These are phyloP conservation scores for Paramecium caudatum DNA, from an alignment of 73 alveolate genomes.

Conservation along the genomic window DNA sequence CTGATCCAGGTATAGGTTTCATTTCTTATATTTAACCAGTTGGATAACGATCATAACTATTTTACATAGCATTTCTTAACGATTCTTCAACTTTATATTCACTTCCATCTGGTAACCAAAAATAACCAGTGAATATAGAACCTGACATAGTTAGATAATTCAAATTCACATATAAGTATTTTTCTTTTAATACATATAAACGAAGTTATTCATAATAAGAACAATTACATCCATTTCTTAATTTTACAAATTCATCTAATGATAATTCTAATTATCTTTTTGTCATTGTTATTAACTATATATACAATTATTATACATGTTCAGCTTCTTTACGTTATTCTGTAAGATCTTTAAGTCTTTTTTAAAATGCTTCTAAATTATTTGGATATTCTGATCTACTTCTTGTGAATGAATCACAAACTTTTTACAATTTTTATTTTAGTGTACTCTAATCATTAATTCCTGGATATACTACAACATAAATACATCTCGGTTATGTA, in stretches of 20 bases:
- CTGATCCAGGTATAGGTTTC: conserved; percentile 74
- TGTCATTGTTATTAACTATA: not conserved
- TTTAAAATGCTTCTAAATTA: not conserved
- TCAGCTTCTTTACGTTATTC: no score
- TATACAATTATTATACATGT: no score
- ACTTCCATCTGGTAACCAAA: conserved; percentile 87
- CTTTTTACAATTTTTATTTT: conserved; percentile 25
- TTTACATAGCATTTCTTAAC: conserved; percentile 73
- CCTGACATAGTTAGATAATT: conserved; percentile 81
- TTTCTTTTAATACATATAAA: conserved; percentile 85
- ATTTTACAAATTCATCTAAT: conserved; percentile 25
- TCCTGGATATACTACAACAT: conserved; percentile 66
- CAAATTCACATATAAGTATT: conserved; percentile 78
- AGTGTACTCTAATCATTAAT: conserved; percentile 34
- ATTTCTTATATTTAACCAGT: conserved; percentile 79
- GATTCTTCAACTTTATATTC: conserved; percentile 76
- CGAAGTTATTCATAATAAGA: conserved; percentile 83
- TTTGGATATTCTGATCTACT: conserved; percentile 24
- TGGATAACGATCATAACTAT: conserved; percentile 79
- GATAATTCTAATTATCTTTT: not conserved
- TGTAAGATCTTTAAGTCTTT: not conserved
- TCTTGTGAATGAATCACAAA: conserved; percentile 41
- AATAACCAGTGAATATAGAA: conserved; percentile 81
- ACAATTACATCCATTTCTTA: conserved; percentile 56
- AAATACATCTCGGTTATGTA: conserved; percentile 18